Percentiles rank a stretch among this genome's conserved stretches.
phyloP scores from a whole-genome alignment of 2,329 filamentous ascomycete genomes.

The Talaromyces sp. region DNA sequence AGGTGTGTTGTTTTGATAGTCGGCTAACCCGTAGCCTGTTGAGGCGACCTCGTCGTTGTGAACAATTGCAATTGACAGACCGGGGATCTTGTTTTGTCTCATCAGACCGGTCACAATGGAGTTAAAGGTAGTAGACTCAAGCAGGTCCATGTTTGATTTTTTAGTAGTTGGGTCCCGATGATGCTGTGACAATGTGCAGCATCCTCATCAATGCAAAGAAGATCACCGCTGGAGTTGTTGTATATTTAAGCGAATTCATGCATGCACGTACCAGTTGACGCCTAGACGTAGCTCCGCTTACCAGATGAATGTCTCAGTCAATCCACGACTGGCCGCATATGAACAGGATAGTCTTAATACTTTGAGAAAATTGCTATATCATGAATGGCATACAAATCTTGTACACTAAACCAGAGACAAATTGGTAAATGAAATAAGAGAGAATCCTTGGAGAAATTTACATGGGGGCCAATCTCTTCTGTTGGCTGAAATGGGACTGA shows the following conservation, averaged over 20 bases:
- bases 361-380: not conserved
- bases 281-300: not conserved
- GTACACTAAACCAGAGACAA: not conserved
- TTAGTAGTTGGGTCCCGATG: not conserved
- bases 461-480: not conserved
- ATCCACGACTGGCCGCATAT: not conserved
- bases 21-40: conserved; percentile 23
- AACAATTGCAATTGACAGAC: conserved; percentile 22
- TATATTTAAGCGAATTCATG: not conserved
- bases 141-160: conserved; percentile 14
- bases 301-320: not conserved
- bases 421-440: not conserved
- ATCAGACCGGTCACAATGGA: conserved; percentile 17
- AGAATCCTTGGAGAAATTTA: not conserved
- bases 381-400: not conserved
- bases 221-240: not conserved
- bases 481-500: not conserved
- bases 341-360: not conserved
- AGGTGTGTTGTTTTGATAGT: conserved; percentile 14
- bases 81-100: conserved; percentile 21
- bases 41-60: conserved; percentile 8
- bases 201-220: not conserved
- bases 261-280: too few species aligned
- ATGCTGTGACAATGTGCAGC: not conserved
- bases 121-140: conserved; percentile 14